phyloP scores from a whole-genome alignment of 2,329 filamentous ascomycete genomes.

The Teratosphaeria zuluensis region DNA sequence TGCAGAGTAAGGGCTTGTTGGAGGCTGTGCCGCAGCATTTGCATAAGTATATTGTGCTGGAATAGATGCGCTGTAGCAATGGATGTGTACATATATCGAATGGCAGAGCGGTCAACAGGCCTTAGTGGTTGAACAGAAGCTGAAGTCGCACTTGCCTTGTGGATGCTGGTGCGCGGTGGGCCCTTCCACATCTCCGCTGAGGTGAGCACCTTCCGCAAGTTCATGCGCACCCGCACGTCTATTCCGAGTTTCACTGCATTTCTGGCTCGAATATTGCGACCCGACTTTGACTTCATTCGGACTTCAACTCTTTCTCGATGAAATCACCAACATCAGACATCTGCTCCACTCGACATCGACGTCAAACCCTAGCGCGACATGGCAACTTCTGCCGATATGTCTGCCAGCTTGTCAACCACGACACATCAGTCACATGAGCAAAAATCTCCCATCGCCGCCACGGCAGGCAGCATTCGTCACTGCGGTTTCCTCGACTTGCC shows the following conservation, averaged over 20 bases:
- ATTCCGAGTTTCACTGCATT: background rate
- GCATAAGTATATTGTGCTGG: constrained; percentile 88
- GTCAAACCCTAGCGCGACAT: background rate
- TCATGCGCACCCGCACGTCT: background rate
- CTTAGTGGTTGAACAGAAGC: too few species aligned
- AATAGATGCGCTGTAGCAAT: constrained; percentile 35
- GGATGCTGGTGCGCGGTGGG: too few species aligned
- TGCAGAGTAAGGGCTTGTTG: constrained; percentile 74
- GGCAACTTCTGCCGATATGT: background rate
- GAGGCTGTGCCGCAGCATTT: constrained; percentile 73
- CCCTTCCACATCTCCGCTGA: background rate
- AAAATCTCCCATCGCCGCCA: background rate
- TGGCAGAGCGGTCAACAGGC: background rate
- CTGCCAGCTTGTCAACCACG: background rate
- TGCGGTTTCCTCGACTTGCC: background rate
- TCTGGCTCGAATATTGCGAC: too few species aligned
- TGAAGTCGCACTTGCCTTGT: background rate
- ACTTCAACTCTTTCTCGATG: background rate
- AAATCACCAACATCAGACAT: background rate
- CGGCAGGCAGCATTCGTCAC: background rate
- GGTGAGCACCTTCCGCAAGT: background rate
- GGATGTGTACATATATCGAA: background rate
- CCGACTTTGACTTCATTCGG: background rate
- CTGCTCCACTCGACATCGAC: background rate
- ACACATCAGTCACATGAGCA: background rate